Evolutionary conservation across 805 yeast genomes (phyloP), one percentile per base, ranked within the genome.

Genomic region (Yamadazyma laniorum): DNA sequence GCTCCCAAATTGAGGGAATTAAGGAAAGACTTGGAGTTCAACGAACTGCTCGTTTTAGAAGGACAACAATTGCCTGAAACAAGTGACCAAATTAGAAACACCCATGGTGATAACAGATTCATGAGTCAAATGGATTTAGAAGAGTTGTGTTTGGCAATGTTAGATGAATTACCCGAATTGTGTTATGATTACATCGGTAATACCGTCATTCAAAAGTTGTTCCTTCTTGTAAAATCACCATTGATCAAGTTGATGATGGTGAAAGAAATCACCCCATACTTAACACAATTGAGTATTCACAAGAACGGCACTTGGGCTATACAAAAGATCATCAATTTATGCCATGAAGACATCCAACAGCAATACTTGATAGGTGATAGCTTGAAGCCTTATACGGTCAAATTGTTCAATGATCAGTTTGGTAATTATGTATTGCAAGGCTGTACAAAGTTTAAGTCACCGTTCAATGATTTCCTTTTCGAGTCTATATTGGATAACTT

Each of bases 241-340:
- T 70, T 81, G 3, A 72, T 89, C 40, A 86, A 87, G 54, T 82
- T 85, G 49, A 75, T 83, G 57, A 84, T 93, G 87, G 72, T 93
- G 39, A 78, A 83, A 52, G 77, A 77, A 47, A 77, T 95, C 28
- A 69, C 83, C 3, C 95, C 90, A 18, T 86, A 74, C 53, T 68
- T 93, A 46, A 86, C 96, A 1, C 95, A 88, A 50, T 83, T 91
- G 72, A 93, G 97, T 51, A 82, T 88, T 39, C 99, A 93, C 65
- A 93, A 93, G 56, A 93, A 93, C 59, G 99, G 99, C 45, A 93
- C 99, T 4, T 93, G 99, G 99, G 98, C 97, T 2, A 95, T 96
- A 17, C 99, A 93, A 61, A 93, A 91, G 61, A 82, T 93, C 61
- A 89, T 93, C 50, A 84, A 80, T 48, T 45, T 79, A 79, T 34